Evolutionary conservation across 805 yeast species (phyloP), one percentile per base, ranked within the genome.

Genomic region (Ascoidea tarda): DNA sequence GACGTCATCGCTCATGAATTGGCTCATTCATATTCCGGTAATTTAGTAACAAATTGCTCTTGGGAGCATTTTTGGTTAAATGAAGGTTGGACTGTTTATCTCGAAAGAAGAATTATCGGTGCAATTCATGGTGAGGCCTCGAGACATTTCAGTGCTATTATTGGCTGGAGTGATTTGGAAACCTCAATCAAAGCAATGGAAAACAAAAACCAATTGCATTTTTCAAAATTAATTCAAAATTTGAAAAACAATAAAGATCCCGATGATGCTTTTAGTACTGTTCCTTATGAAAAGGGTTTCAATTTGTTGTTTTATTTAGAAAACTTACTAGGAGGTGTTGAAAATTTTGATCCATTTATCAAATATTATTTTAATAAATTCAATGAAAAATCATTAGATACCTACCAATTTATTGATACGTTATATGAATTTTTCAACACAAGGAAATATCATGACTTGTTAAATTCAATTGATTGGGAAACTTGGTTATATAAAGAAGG

Each of bases 41-140:
- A 89, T 63, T 74, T 88, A 58, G 96, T 89, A 47, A 89, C 96
- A 33, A 89, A 87, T 66, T 79, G 84, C 60, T 84, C 93, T 0
- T 89, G 96, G 93, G 90, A 87, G 63, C 95, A 88, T 69, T 88
- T 89, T 66, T 89, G 95, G 93, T 76, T 89, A 59, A 89, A 89
- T 65, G 96, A 89, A 70, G 96, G 96, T 45, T 89, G 96, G 96
- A 88, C 96, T 5, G 96, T 89, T 46, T 89, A 89, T 65, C 67
- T 89, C 45, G 96, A 89, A 67, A 77, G 96, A 64, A 73, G 96
- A 60, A 88, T 89, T 54, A 70, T 80, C 33, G 95, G 86, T 16
- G 76, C 73, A 14, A 65, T 87, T n/a, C 87, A 87, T 62, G 96
- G 93, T 31, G 91, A 86, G 60, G 67, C 79, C 38, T 73, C 78